A percentile compares a stretch with the other conserved stretches of the same genome.
phyloP scores from a whole-genome alignment of 495 filamentous ascomycete species.

The Platismatia glauca region DNA sequence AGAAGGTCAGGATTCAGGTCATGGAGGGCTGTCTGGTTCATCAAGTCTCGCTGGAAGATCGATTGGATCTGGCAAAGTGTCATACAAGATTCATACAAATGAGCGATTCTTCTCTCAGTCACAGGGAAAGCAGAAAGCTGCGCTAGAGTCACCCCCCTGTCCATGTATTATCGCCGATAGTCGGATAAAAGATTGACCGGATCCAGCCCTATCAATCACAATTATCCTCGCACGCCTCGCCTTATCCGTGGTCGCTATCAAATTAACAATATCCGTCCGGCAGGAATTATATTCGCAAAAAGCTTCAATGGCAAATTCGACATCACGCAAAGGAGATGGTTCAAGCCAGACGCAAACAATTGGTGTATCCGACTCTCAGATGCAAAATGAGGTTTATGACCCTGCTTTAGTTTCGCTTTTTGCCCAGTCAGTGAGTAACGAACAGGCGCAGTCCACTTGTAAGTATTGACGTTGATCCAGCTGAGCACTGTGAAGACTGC shows the following conservation, averaged over 20 bases:
- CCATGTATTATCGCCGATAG: background rate
- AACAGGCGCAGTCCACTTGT: background rate
- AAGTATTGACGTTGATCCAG: conserved; percentile 6
- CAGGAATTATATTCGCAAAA: no score
- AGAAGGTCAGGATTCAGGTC: background rate
- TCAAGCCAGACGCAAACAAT: background rate
- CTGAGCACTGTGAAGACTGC: conserved; percentile 14
- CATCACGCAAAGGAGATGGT: background rate
- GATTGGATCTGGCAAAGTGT: background rate
- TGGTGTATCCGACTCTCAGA: background rate
- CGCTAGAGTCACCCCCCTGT: background rate
- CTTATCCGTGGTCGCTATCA: no score
- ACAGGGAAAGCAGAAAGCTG: background rate
- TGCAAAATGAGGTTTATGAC: conserved; percentile 44
- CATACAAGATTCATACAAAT: background rate
- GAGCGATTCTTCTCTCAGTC: background rate
- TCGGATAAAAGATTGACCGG: background rate
- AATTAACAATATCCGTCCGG: no score
- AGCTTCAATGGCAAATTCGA: background rate
- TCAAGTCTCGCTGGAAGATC: background rate
- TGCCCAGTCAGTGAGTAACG: conserved; percentile 28
- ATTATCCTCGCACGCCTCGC: no score
- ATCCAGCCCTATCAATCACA: no score
- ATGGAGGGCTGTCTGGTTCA: background rate
- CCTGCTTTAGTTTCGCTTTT: conserved; percentile 72